Evolutionary conservation across 129 eudicot genomes (phyloP), one percentile per base, ranked within the genome.

Genomic region (Erigeron canadensis): DNA sequence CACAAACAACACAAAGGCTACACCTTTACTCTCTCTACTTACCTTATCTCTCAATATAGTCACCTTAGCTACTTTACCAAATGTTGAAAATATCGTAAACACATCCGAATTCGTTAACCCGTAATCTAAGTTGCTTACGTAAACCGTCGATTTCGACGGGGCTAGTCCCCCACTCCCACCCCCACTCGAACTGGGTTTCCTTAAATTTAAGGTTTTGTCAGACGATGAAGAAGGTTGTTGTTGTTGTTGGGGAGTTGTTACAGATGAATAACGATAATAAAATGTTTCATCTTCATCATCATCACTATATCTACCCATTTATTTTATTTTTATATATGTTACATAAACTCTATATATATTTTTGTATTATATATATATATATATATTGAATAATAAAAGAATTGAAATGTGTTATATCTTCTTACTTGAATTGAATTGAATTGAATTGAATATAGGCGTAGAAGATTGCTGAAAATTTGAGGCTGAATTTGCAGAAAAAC

Each of bases 1-100:
- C 37, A 94, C 97, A 72, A 89, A 94, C 39, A 94, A 86, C 63
- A 94, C 61, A 43, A 92, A 92, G 6, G 96, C 98, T 16, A 94
- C 97, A n/a, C 97, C 99, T 8, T 85, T 87, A 82, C 99, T 94
- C 70, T 57, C 85, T 23, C 99, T 95, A 4, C 90, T 84, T n/a
- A 43, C 67, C 22, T 87, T 80, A 72, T 94, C 89, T 64, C 88
- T 90, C 57, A 90, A 80, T 48, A 94, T 81, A 3, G 99, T 94
- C 64, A 90, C 99, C 43, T 91, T 91, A 8, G 96, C 99, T 43
- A 94, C 93, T 39, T 94, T 94, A 6, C 99, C 97, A 76, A 94
- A 94, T 64, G 96, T 86, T 82, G 99, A 94, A 84, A 94, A 90
- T 79, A 94, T 84, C 16, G 99, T 90, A 74, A 79, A 83, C 57